A percentile compares a stretch with the other conserved stretches of the same genome.
Evolutionary conservation across 2,329 filamentous ascomycete species (phyloP).

Genomic region (Calonectria ilicicola): DNA sequence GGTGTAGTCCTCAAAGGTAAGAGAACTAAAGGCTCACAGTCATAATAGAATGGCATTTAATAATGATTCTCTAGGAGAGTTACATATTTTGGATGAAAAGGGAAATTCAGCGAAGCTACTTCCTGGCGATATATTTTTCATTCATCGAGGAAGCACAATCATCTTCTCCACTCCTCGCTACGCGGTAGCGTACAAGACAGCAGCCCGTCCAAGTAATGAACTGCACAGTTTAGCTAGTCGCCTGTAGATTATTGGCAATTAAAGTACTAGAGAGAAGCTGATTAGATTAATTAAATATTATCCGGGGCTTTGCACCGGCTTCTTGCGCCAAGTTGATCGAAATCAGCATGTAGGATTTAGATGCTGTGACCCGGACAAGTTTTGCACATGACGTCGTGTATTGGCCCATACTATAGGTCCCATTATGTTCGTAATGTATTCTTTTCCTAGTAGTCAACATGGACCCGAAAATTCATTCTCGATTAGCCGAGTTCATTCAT

Average conservation of each 20-base stretch:
- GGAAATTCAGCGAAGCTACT: neutral
- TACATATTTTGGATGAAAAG: neutral
- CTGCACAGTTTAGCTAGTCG: neutral
- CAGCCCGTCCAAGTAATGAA: neutral
- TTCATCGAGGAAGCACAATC: neutral
- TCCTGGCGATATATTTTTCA: neutral
- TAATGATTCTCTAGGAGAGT: neutral
- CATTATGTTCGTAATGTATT: too few species aligned
- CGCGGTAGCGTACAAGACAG: neutral
- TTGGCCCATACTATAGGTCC: too few species aligned
- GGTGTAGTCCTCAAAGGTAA: neutral
- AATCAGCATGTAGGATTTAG: too few species aligned
- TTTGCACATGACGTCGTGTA: too few species aligned
- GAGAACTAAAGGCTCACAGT: neutral
- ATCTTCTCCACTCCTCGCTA: neutral
- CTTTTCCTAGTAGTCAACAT: too few species aligned
- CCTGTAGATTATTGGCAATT: neutral
- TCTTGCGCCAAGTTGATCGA: too few species aligned
- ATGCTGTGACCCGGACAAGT: too few species aligned
- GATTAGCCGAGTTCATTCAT: too few species aligned
- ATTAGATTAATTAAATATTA: too few species aligned
- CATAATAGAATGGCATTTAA: neutral
- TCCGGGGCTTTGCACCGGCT: too few species aligned
- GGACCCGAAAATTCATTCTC: too few species aligned
- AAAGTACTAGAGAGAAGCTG: too few species aligned